Conservation (phyloP, 1,284 basidiomycete genomes). For the Malassezia sp. region DNA sequence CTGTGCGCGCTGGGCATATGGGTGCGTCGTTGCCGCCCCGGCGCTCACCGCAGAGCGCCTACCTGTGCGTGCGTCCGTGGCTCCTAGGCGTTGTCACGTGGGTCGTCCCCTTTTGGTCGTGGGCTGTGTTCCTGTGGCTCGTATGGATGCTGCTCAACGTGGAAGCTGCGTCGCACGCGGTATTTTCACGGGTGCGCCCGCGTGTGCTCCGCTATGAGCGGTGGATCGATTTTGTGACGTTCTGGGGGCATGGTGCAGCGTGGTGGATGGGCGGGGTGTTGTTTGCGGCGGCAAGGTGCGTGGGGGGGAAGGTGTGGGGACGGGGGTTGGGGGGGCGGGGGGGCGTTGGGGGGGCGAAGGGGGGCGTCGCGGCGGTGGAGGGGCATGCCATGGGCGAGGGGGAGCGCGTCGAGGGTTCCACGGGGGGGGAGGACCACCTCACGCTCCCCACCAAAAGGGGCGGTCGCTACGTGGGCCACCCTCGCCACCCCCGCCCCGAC, state of each 20-base stretch:
- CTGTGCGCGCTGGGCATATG: slow-evolving; percentile 4
- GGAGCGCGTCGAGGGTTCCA: no score
- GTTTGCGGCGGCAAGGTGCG: no score
- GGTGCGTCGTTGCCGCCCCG: not conserved
- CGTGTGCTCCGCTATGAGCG: not conserved
- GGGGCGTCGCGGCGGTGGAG: no score
- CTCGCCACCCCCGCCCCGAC: no score
- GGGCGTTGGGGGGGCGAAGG: no score
- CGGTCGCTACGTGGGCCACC: no score
- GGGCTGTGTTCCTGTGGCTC: slow-evolving; percentile 6
- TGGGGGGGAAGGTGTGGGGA: no score
- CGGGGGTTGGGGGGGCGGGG: no score
- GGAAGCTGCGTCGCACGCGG: not conserved
- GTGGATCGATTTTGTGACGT: slow-evolving; percentile 1
- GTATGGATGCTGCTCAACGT: slow-evolving; percentile 14
- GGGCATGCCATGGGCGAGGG: no score
- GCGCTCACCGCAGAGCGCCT: not conserved
- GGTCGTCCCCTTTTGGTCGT: slow-evolving; percentile 10
- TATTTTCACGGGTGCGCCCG: not conserved
- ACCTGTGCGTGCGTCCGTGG: slow-evolving; percentile 1
- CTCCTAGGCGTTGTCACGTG: slow-evolving; percentile 2
- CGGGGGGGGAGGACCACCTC: no score
- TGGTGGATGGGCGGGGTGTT: no score
- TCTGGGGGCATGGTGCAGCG: slow-evolving; percentile 14
- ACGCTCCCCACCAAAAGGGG: no score